Evolutionary conservation across 495 filamentous ascomycete genomes (phyloP).

Genomic region (Annulohypoxylon maeteangense): DNA sequence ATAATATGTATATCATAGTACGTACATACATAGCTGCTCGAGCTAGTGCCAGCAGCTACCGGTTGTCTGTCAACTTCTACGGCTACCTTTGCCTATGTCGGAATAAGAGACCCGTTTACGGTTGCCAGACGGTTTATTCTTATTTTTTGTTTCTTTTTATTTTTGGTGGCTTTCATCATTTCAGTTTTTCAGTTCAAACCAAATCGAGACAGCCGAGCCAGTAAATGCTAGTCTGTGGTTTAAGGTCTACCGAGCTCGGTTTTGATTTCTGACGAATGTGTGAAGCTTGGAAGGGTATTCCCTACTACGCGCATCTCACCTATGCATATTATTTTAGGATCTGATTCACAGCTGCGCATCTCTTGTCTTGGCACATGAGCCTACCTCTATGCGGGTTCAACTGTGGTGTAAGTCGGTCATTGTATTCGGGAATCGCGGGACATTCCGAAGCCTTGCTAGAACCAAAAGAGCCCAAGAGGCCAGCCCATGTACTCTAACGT

Average conservation of each 20-base stretch:
- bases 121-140: conserved; percentile 36
- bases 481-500: conserved; percentile 23
- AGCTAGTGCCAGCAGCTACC: not conserved
- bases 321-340: conserved; percentile 46
- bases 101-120: conserved; percentile 18
- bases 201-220: conserved; percentile 4
- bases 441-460: conserved; percentile 35
- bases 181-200: not conserved
- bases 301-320: conserved; percentile 38
- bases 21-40: not conserved
- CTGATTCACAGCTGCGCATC: conserved; percentile 44
- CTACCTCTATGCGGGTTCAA: conserved; percentile 38
- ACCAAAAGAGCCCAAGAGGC: not conserved
- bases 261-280: conserved; percentile 29
- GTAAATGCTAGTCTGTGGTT: conserved; percentile 2
- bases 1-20: conserved; percentile 4
- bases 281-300: conserved; percentile 34
- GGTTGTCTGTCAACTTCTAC: conserved; percentile 3
- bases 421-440: conserved; percentile 44
- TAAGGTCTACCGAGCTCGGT: conserved; percentile 27
- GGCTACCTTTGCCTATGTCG: conserved; percentile 18
- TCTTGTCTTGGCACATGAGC: conserved; percentile 46
- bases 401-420: conserved; percentile 47
- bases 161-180: not conserved
- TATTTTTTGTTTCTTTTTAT: not conserved